Percentiles rank a stretch among this genome's conserved stretches.
phyloP scores from a whole-genome alignment of 306 rosid genomes.

The Mimosa bimucronata region DNA sequence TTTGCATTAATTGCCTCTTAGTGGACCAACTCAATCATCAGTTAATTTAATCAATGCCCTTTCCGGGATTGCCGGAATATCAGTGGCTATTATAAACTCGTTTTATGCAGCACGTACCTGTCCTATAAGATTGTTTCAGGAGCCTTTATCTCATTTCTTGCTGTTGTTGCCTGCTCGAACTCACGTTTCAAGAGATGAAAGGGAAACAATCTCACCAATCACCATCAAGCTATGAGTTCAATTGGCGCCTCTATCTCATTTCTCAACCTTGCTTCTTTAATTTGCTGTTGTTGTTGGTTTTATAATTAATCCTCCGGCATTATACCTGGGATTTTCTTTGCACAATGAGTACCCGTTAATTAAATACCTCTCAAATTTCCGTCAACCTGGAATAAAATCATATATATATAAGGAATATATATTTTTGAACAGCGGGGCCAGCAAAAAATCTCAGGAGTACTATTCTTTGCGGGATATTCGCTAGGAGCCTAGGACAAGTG shows the following conservation, averaged over 20 bases:
- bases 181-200: too few species aligned
- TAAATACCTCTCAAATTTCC: not conserved
- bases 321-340: not conserved
- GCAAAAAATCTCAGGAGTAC: not conserved
- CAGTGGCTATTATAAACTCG: not conserved
- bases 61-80: not conserved
- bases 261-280: not conserved
- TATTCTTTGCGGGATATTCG: not conserved
- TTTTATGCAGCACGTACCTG: not conserved
- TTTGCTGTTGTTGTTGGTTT: not conserved
- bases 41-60: not conserved
- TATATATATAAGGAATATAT: not conserved
- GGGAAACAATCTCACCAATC: too few species aligned
- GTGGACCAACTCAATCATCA: not conserved
- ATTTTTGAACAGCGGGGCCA: not conserved
- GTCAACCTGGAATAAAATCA: not conserved
- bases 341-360: not conserved
- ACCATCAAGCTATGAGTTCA: too few species aligned
- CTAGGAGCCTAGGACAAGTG: conserved; percentile 19
- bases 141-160: not conserved
- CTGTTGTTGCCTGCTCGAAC: too few species aligned
- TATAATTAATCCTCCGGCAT: too few species aligned
- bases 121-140: not conserved
- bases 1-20: conserved; percentile 21
- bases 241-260: not conserved